These are phyloP conservation scores for Chenopodium quinoa DNA, from an alignment of 148 eudicot genomes.

Conservation along the genomic window DNA sequence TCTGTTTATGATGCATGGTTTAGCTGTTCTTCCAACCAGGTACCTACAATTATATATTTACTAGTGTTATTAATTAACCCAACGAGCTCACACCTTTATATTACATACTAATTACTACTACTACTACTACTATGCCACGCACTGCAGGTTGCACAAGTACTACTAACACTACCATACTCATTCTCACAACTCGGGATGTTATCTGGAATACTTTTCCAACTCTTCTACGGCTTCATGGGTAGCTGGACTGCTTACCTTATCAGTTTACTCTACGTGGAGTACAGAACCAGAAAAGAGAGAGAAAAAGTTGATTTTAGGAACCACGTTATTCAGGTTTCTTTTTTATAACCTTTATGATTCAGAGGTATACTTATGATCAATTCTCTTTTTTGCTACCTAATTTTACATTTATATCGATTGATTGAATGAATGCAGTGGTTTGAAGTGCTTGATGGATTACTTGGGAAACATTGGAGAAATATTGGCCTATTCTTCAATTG, in stretches of 20 bases:
- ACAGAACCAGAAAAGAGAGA: constrained; percentile 67
- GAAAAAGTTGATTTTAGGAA: constrained; percentile 69
- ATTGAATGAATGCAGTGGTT: constrained; percentile 54
- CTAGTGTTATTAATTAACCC: too few species aligned
- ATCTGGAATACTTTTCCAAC: constrained; percentile 58
- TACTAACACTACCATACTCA: constrained; percentile 56
- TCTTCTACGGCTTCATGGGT: constrained; percentile 65
- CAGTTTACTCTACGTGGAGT: constrained; percentile 67
- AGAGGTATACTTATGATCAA: neutral
- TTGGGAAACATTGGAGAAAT: constrained; percentile 69
- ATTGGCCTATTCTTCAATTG: constrained; percentile 65
- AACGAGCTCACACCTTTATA: too few species aligned
- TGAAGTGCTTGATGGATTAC: constrained; percentile 72
- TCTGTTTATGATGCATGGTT: constrained; percentile 98
- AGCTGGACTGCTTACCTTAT: constrained; percentile 80
- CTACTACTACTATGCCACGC: too few species aligned
- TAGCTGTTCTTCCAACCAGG: constrained; percentile 82
- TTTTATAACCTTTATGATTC: neutral
- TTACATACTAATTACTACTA: too few species aligned
- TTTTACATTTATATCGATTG: neutral
- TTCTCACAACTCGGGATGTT: constrained; percentile 67
- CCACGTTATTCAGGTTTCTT: constrained; percentile 67
- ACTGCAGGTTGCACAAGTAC: constrained; percentile 56
- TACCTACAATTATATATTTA: neutral
- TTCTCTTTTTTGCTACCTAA: neutral